phyloP scores from a whole-genome alignment of 768 basidiomycete genomes.

The Clavulina sp. region DNA sequence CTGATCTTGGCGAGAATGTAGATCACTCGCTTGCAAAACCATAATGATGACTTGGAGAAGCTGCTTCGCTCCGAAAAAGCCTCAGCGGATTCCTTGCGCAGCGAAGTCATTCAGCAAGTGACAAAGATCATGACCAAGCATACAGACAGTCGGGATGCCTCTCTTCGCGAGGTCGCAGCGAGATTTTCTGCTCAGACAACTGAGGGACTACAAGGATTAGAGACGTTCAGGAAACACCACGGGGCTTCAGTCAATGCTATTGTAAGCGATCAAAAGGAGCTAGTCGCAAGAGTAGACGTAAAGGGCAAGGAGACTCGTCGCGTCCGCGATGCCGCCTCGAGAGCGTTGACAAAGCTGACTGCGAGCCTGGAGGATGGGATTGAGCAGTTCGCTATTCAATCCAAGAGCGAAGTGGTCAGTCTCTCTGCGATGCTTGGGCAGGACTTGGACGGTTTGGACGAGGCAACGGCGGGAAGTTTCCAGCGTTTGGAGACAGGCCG shows the following conservation, averaged over 20 bases:
- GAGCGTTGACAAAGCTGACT: background rate
- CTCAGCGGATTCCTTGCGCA: constrained; percentile 49
- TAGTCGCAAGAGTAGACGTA: background rate
- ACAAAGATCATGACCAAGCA: constrained; percentile 57
- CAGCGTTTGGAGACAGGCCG: constrained; percentile 5
- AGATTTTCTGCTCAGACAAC: constrained; percentile 37
- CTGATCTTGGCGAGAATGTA: too few relatives aligned
- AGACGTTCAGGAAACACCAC: constrained; percentile 32
- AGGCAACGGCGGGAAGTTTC: background rate
- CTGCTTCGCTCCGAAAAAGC: constrained; percentile 49
- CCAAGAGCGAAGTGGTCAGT: too few relatives aligned
- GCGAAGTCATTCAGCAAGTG: constrained; percentile 58
- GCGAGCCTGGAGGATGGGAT: background rate
- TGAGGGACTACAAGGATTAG: constrained; percentile 34
- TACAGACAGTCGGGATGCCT: constrained; percentile 46
- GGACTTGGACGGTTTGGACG: background rate
- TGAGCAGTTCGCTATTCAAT: background rate
- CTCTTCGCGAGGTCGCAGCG: constrained; percentile 39
- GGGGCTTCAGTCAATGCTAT: constrained; percentile 26
- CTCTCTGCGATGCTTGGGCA: background rate
- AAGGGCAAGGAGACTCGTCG: constrained; percentile 30
- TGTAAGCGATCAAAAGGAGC: constrained; percentile 5
- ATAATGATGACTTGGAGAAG: constrained; percentile 46
- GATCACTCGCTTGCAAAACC: constrained; percentile 43
- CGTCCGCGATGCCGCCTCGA: constrained; percentile 28